These are phyloP conservation scores for Malassezia yamatoensis DNA, from an alignment of 1,284 basidiomycete species.

Conservation along the genomic window DNA sequence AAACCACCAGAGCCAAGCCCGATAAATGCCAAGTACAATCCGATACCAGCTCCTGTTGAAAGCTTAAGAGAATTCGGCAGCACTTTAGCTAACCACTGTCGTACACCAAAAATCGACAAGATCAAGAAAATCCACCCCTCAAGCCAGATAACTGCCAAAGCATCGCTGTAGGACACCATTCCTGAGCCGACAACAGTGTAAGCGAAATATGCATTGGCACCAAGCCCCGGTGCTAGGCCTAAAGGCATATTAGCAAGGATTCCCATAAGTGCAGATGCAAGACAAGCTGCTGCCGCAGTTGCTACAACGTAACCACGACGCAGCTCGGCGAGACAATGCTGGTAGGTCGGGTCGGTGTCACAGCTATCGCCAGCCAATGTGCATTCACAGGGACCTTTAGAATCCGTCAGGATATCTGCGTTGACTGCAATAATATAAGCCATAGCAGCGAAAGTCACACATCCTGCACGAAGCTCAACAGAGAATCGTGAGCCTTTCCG, in stretches of 20 bases:
- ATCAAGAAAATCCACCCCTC: conserved; percentile 71
- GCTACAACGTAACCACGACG: conserved; percentile 48
- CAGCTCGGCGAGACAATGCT: conserved; percentile 30
- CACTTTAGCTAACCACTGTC: conserved; percentile 77
- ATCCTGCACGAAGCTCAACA: conserved; percentile 40
- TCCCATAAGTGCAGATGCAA: conserved; percentile 72
- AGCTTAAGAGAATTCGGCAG: conserved; percentile 78
- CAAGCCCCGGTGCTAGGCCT: conserved; percentile 53
- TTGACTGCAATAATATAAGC: conserved; percentile 56
- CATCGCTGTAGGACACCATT: conserved; percentile 65
- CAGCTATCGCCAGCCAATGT: conserved; percentile 46
- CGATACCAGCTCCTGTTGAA: conserved; percentile 75
- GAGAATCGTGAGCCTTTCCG: conserved; percentile 64
- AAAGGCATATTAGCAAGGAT: conserved; percentile 72
- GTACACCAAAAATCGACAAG: conserved; percentile 70
- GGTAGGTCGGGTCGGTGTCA: conserved; percentile 57
- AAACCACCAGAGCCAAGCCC: conserved; percentile 59
- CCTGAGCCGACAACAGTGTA: conserved; percentile 80
- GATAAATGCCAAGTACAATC: conserved; percentile 58
- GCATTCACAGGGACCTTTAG: conserved; percentile 75
- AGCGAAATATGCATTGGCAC: conserved; percentile 76
- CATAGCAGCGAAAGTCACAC: conserved; percentile 46
- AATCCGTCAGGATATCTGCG: conserved; percentile 60
- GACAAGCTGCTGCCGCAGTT: conserved; percentile 66
- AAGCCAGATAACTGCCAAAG: conserved; percentile 67